phyloP scores from a whole-genome alignment of 2,329 filamentous ascomycete genomes.

The Colletotrichum sansevieriae region DNA sequence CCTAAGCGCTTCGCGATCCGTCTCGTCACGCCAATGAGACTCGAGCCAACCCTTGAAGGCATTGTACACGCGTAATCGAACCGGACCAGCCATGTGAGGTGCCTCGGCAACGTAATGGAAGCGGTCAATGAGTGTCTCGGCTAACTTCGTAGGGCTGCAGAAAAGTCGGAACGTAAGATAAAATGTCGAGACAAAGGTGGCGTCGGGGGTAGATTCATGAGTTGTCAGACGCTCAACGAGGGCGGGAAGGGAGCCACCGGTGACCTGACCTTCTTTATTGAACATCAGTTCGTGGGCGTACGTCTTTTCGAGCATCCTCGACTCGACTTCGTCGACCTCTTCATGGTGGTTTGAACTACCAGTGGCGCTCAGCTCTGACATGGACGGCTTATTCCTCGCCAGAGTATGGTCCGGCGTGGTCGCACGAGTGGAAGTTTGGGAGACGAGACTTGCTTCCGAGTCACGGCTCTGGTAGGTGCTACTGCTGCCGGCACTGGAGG shows the following conservation, averaged over 20 bases:
- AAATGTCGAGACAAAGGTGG: constrained; percentile 92
- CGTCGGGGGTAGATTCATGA: constrained; percentile 92
- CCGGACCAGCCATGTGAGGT: constrained; percentile 78
- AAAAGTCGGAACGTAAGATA: constrained; percentile 97
- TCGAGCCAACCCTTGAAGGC: constrained; percentile 98
- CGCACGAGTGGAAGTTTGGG: constrained; percentile 86
- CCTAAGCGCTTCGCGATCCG: constrained; percentile 80
- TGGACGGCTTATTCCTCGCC: constrained; percentile 70
- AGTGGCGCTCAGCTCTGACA: constrained; percentile 76
- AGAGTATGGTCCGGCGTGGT: constrained; percentile 82
- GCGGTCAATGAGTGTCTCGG: constrained; percentile 86
- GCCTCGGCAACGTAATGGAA: constrained; percentile 92
- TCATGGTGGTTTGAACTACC: constrained; percentile 75
- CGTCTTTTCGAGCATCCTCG: constrained; percentile 88
- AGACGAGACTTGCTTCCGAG: constrained; percentile 84
- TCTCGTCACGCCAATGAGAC: constrained; percentile 90
- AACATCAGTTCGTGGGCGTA: constrained; percentile 92
- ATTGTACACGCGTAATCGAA: constrained; percentile 93
- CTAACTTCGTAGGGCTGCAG: constrained; percentile 82
- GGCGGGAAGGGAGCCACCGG: constrained; percentile 89
- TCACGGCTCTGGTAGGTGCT: constrained; percentile 85
- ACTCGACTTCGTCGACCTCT: constrained; percentile 83
- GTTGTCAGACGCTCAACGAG: constrained; percentile 95
- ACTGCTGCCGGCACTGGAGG: constrained; percentile 82
- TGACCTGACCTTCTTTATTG: constrained; percentile 96